phyloP scores from a whole-genome alignment of 148 eudicot species.

The Tetragonia tetragonoides region DNA sequence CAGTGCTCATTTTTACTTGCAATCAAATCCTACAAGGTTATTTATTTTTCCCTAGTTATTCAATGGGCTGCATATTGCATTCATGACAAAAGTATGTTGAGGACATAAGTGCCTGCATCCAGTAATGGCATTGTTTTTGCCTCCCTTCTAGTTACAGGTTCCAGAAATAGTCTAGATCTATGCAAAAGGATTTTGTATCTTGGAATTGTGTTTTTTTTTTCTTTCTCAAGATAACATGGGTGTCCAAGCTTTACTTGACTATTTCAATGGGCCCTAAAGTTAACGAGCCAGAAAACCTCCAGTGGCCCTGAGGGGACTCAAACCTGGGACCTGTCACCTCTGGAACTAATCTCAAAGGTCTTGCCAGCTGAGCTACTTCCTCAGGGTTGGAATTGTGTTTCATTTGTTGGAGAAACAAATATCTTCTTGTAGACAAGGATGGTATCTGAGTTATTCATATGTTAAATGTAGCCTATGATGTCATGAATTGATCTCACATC shows the following conservation, averaged over 20 bases:
- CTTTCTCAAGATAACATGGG: not conserved
- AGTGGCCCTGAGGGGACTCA: too few species aligned
- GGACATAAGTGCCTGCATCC: not conserved
- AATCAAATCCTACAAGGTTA: conserved; percentile 65
- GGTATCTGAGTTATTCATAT: not conserved
- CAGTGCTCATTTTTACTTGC: conserved; percentile 47
- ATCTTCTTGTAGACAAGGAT: not conserved
- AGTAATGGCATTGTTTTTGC: not conserved
- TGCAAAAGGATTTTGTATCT: not conserved
- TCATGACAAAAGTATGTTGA: not conserved
- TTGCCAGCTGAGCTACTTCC: too few species aligned
- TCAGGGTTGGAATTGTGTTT: too few species aligned
- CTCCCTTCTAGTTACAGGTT: not conserved
- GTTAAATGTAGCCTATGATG: not conserved
- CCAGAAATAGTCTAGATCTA: not conserved
- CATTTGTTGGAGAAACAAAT: too few species aligned
- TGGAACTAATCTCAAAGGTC: too few species aligned
- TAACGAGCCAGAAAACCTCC: too few species aligned
- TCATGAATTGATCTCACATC: not conserved
- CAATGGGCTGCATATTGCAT: conserved; percentile 4
- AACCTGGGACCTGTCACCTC: too few species aligned
- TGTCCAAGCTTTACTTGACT: too few species aligned
- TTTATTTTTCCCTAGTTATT: not conserved
- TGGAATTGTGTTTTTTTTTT: not conserved
- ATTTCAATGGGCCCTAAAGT: too few species aligned